phyloP scores from a whole-genome alignment of 495 filamentous ascomycete species.

The Daldinia vernicosa region DNA sequence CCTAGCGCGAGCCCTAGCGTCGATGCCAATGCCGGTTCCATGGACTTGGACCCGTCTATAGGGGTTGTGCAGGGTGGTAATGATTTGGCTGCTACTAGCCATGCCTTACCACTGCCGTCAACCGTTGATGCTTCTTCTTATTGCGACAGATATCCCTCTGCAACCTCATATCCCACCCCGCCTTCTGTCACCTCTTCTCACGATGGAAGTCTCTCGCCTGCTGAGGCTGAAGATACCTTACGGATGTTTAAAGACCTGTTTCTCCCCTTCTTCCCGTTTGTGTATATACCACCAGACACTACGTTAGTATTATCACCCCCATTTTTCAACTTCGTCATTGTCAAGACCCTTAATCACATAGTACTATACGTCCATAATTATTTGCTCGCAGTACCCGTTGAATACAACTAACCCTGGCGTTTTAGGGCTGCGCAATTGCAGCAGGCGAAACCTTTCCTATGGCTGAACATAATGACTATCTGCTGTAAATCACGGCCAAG shows the following conservation, averaged over 20 bases:
- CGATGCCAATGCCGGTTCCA: conserved; percentile 2
- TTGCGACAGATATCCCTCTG: conserved; percentile 16
- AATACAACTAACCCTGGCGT: conserved; percentile 15
- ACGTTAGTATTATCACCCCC: conserved; percentile 35
- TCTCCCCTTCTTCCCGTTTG: conserved; percentile 48
- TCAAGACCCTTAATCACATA: neutral
- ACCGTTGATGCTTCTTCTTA: conserved; percentile 2
- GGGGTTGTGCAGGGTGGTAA: neutral
- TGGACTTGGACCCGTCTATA: conserved; percentile 28
- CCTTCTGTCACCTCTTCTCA: conserved; percentile 29
- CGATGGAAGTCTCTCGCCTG: conserved; percentile 30
- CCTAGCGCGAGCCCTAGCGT: conserved; percentile 5
- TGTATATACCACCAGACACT: conserved; percentile 41
- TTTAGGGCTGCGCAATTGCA: conserved; percentile 42
- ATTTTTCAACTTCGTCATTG: neutral
- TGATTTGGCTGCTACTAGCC: conserved; percentile 9
- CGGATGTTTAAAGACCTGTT: conserved; percentile 42
- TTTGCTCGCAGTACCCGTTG: neutral
- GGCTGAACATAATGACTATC: conserved; percentile 59
- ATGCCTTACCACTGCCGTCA: conserved; percentile 21
- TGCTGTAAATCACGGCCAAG: conserved; percentile 47
- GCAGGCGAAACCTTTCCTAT: conserved; percentile 55
- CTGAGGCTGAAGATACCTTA: conserved; percentile 42
- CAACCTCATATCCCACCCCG: conserved; percentile 38
- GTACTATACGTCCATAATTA: neutral